Percentiles rank a stretch among this genome's conserved stretches.
These are phyloP conservation scores for Knoxdaviesia proteae DNA, from an alignment of 2,329 filamentous ascomycete species.

Conservation along the genomic window DNA sequence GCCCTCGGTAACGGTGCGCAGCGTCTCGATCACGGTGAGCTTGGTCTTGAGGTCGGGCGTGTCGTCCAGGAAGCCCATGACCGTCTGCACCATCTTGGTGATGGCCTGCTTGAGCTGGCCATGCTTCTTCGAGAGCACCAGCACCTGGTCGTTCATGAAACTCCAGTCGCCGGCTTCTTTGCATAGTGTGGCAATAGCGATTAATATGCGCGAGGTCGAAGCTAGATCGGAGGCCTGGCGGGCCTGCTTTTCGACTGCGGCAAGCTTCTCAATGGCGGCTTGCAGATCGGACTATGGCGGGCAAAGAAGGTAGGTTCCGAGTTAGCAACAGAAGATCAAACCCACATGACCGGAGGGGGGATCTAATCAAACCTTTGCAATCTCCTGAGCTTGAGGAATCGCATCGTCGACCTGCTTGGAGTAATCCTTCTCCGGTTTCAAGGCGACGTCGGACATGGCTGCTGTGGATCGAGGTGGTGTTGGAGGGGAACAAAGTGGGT, in stretches of 20 bases:
- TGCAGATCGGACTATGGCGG: slow-evolving; percentile 47
- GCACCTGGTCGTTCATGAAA: slow-evolving; percentile 86
- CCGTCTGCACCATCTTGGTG: slow-evolving; percentile 95
- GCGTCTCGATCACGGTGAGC: slow-evolving; percentile 78
- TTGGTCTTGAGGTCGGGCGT: slow-evolving; percentile 75
- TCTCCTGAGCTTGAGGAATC: slow-evolving; percentile 74
- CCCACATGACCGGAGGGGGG: neutral
- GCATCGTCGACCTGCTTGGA: slow-evolving; percentile 85
- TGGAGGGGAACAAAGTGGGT: neutral
- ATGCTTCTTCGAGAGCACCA: slow-evolving; percentile 97
- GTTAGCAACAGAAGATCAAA: neutral
- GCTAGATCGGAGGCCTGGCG: slow-evolving; percentile 89
- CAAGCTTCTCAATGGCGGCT: slow-evolving; percentile 81
- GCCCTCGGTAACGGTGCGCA: slow-evolving; percentile 92
- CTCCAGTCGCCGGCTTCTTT: slow-evolving; percentile 87
- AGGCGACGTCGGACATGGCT: slow-evolving; percentile 56
- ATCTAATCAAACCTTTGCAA: slow-evolving; percentile 53
- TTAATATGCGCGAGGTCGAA: slow-evolving; percentile 74
- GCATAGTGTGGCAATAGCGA: slow-evolving; percentile 81
- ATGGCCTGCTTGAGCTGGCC: slow-evolving; percentile 97
- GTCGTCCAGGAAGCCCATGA: slow-evolving; percentile 77
- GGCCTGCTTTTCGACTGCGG: slow-evolving; percentile 83
- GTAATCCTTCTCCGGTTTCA: slow-evolving; percentile 98
- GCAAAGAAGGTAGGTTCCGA: neutral
- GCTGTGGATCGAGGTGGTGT: neutral